phyloP scores from a whole-genome alignment of 208 protist species.

The Histomonas meleagridis region DNA sequence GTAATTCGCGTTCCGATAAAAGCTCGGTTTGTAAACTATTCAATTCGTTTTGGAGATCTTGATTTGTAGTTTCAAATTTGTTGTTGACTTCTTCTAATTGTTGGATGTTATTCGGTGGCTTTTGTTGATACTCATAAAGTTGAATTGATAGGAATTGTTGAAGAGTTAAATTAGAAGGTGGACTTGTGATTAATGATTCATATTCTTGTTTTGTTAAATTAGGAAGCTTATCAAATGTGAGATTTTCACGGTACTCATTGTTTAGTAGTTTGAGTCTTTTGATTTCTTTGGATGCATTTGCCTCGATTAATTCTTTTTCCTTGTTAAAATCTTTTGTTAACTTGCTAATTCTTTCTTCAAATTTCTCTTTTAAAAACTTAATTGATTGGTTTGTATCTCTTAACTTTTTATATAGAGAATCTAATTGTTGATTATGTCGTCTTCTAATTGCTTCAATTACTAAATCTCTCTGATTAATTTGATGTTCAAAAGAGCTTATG shows the following conservation, averaged over 20 bases:
- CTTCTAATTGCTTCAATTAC: background rate
- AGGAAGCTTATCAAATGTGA: background rate
- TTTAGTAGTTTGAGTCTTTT: background rate
- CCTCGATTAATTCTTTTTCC: background rate
- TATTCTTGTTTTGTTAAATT: background rate
- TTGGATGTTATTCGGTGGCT: background rate
- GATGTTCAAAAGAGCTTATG: background rate
- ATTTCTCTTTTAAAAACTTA: background rate
- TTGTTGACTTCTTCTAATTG: background rate
- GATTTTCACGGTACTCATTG: background rate
- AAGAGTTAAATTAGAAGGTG: background rate
- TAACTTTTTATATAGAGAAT: background rate
- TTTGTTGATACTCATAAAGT: background rate
- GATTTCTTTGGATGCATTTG: background rate
- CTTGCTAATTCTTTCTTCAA: background rate
- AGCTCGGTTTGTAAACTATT: background rate
- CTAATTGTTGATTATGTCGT: background rate
- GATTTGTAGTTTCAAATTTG: background rate
- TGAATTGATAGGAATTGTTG: background rate
- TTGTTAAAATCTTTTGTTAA: background rate
- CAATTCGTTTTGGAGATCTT: background rate
- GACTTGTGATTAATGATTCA: background rate
- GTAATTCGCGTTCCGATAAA: background rate
- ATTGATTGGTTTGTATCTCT: background rate
- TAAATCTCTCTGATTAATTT: background rate